Evolutionary conservation across 441 rosid species (phyloP), one percentile per base, ranked within the genome.

Genomic region (Eruca vesicaria): DNA sequence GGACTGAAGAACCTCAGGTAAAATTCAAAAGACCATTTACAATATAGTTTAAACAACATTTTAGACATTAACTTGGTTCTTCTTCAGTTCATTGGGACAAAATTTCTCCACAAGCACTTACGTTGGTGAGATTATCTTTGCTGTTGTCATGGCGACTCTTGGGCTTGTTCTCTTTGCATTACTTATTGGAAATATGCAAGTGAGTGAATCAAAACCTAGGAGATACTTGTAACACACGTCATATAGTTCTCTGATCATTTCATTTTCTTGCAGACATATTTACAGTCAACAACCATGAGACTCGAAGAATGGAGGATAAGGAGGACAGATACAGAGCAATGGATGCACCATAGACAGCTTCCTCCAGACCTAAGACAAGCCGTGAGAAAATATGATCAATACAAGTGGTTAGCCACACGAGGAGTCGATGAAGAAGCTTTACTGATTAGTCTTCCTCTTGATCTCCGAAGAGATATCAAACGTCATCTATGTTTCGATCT

Each of bases 151-250:
- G 33, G 97, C 95, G 0, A 86, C 83, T 63, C 85, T 90, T 2
- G 97, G 97, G 5, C 86, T 94, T 65, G 97, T 94, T 52, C 89
- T 94, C 38, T 94, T 94, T 60, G 95, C 88, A 12, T 78, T 94
- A 84, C 97, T 94, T 41, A 94, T 94, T 67, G 98, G 98, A 45
- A 91, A 94, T 74, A 91, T 88, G 97, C 97, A 89, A 76, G 97
- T 88, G 79, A 81, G 87, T 53, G 23, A 52, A 68, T 72, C 57
- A 33, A 73, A n/a, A 5, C 14, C 19, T 62, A 73, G 33, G 16
- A 6, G 0, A 33, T 21, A 9, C 72, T 33, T 50, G 14, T 10
- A 3, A 31, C 11, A 9, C 36, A 58, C 63, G 18, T 58, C 8
- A 15, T 7, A 21, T 45, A 18, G 10, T 50, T 38, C 69, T 48